A percentile compares a stretch with the other conserved stretches of the same genome.
Conservation (phyloP, 2,329 filamentous ascomycete species). For the Exophiala sp. region DNA sequence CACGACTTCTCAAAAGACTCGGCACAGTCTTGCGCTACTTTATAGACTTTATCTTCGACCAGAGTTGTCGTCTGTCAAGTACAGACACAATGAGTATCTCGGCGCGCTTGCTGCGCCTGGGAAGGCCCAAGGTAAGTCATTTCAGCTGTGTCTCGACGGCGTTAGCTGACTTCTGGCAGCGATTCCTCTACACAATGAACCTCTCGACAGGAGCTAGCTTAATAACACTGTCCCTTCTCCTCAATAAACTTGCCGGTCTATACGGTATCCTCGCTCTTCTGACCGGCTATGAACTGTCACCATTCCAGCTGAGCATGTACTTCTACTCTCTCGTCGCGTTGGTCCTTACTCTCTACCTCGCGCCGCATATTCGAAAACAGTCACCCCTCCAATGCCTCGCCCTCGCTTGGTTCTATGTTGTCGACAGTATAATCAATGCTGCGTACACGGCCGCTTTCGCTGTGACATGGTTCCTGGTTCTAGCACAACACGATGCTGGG, state of each 20-base stretch:
- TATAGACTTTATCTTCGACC: no score
- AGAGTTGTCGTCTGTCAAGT: no score
- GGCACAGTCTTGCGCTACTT: no score
- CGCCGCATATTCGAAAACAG: conserved; percentile 73
- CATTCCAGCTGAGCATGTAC: conserved; percentile 84
- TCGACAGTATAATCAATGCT: conserved; percentile 77
- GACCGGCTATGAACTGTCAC: conserved; percentile 76
- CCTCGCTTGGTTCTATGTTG: conserved; percentile 76
- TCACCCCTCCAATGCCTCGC: conserved; percentile 72
- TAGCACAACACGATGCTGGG: conserved; percentile 52
- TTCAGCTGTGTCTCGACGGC: conserved; percentile 1
- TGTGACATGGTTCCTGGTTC: conserved; percentile 76
- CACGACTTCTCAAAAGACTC: no score
- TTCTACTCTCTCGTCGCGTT: conserved; percentile 75
- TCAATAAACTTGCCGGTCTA: conserved; percentile 88
- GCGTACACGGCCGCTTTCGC: conserved; percentile 78
- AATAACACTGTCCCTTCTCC: conserved; percentile 72
- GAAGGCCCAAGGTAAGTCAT: conserved; percentile 43
- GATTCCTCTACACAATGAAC: conserved; percentile 77
- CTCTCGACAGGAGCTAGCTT: conserved; percentile 81
- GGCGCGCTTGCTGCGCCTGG: conserved; percentile 43
- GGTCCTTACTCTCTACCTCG: conserved; percentile 60
- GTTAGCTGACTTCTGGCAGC: conserved; percentile 45
- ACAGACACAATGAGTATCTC: conserved; percentile 29
- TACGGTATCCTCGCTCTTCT: conserved; percentile 85